Evolutionary conservation across 805 yeast genomes (phyloP).

Genomic region (Cyberlindnera amylophila): DNA sequence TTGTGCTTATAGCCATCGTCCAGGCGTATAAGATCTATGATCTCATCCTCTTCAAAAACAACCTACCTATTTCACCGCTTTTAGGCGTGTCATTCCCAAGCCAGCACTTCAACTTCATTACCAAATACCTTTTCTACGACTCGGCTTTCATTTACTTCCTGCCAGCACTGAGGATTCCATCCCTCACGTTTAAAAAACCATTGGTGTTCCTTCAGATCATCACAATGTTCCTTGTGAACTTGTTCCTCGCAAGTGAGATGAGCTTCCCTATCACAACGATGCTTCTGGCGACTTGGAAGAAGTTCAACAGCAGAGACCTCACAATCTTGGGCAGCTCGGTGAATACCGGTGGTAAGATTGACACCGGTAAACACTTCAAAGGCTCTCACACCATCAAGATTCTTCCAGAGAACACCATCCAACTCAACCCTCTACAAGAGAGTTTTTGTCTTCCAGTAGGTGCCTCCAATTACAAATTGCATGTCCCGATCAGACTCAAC

Average conservation of each 20-base stretch:
- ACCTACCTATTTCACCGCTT: constrained; percentile 30
- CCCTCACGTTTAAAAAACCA: constrained; percentile 60
- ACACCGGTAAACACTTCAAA: constrained; percentile 51
- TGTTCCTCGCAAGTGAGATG: constrained; percentile 50
- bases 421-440: constrained; percentile 69
- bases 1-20: constrained; percentile 65
- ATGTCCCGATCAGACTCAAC: constrained; percentile 75
- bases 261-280: constrained; percentile 43
- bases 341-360: constrained; percentile 26
- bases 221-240: constrained; percentile 44
- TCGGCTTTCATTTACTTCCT: constrained; percentile 64
- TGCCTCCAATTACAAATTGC: constrained; percentile 29
- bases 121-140: constrained; percentile 74
- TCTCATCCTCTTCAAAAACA: constrained; percentile 52
- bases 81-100: constrained; percentile 36
- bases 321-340: constrained; percentile 50
- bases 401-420: constrained; percentile 87
- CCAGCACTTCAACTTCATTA: constrained; percentile 54
- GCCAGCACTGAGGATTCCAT: constrained; percentile 74
- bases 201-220: constrained; percentile 47
- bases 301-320: constrained; percentile 41
- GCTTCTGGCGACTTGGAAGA: constrained; percentile 41
- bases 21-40: constrained; percentile 87
- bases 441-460: constrained; percentile 55
- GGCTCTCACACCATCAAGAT: constrained; percentile 86